phyloP scores from a whole-genome alignment of 2,329 filamentous ascomycete species.

The Pestalotiopsis sp. region DNA sequence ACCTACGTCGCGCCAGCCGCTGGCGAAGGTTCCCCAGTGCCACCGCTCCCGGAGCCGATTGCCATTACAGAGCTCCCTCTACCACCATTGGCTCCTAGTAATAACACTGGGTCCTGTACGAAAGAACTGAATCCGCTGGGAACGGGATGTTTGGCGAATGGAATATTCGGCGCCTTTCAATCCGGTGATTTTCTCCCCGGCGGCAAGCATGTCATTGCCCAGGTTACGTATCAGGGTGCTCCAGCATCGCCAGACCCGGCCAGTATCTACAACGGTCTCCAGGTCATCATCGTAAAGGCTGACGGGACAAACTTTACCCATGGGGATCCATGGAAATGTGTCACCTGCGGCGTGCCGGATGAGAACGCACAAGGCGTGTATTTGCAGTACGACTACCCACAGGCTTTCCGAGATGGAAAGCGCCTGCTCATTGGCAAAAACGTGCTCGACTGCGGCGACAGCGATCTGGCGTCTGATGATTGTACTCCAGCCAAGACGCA shows the following conservation, averaged over 20 bases:
- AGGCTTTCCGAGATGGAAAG: constrained; percentile 41
- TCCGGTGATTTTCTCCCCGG: constrained; percentile 42
- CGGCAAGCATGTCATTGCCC: constrained; percentile 42
- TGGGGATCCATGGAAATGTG: constrained; percentile 49
- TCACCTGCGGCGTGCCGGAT: constrained; percentile 44
- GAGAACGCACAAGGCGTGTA: constrained; percentile 28
- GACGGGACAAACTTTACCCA: constrained; percentile 43
- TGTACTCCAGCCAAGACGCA: constrained; percentile 38
- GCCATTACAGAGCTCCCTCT: not conserved
- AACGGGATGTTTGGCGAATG: constrained; percentile 1
- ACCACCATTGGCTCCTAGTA: not conserved
- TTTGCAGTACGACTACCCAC: constrained; percentile 39
- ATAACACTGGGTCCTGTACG: not conserved
- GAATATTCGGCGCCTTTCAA: constrained; percentile 19
- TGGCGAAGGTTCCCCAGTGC: not conserved
- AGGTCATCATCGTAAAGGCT: constrained; percentile 45
- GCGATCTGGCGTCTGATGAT: constrained; percentile 33
- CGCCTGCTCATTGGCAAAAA: constrained; percentile 35
- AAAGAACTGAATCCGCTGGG: not conserved
- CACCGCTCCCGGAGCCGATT: not conserved
- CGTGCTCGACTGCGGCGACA: constrained; percentile 39
- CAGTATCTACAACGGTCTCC: constrained; percentile 43
- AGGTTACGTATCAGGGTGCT: constrained; percentile 43
- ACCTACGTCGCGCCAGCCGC: not conserved
- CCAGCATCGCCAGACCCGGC: constrained; percentile 38